A percentile compares a stretch with the other conserved stretches of the same genome.
Evolutionary conservation across 495 filamentous ascomycete species (phyloP).

Genomic region (Hapsidospora chrysogenum): DNA sequence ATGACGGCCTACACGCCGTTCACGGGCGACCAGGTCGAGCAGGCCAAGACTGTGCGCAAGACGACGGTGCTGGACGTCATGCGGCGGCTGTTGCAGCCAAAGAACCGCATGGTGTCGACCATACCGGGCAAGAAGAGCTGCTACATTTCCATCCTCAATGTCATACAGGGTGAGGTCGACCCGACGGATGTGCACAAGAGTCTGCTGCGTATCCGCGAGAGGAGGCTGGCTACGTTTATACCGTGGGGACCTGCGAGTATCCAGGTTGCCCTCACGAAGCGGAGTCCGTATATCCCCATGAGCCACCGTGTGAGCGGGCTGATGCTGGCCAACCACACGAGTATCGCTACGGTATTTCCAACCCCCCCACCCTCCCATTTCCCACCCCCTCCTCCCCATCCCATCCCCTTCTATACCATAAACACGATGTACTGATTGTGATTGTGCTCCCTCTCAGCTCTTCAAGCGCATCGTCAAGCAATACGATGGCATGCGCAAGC

Average conservation of each 20-base stretch:
- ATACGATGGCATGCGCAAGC: conserved; percentile 84
- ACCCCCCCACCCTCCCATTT: too few species aligned
- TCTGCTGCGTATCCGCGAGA: conserved; percentile 85
- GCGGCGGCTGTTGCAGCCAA: conserved; percentile 86
- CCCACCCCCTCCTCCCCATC: neutral
- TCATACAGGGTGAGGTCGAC: conserved; percentile 96
- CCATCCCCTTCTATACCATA: too few species aligned
- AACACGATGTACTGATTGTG: neutral
- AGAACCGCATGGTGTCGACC: conserved; percentile 97
- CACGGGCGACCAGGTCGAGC: conserved; percentile 84
- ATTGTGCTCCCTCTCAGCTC: conserved; percentile 23
- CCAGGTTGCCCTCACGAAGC: conserved; percentile 91
- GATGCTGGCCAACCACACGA: conserved; percentile 97
- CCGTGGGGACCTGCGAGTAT: conserved; percentile 98
- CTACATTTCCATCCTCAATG: conserved; percentile 97
- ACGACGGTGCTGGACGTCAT: conserved; percentile 97
- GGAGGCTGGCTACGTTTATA: conserved; percentile 87
- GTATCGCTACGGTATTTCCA: conserved; percentile 61
- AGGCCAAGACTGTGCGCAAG: conserved; percentile 92
- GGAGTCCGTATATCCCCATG: conserved; percentile 81
- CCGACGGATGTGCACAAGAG: conserved; percentile 97
- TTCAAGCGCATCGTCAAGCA: conserved; percentile 86
- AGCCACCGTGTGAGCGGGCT: conserved; percentile 88
- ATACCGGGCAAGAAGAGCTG: conserved; percentile 91
- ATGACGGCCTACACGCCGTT: conserved; percentile 98